These are phyloP conservation scores for Neurospora pannonica DNA, from an alignment of 495 filamentous ascomycete genomes.

Conservation along the genomic window DNA sequence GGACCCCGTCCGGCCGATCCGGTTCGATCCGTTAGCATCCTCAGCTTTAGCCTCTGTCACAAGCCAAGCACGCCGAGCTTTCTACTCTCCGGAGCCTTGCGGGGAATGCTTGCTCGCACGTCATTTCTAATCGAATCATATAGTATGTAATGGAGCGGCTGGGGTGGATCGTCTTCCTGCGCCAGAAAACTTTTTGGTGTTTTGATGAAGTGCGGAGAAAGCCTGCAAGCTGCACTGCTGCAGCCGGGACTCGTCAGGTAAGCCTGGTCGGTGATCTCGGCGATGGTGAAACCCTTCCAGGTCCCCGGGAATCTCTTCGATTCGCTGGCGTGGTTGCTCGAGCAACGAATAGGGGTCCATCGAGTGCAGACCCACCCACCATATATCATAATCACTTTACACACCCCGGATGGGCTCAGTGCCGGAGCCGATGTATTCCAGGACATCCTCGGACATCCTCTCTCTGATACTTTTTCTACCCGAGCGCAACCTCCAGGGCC, in stretches of 20 bases:
- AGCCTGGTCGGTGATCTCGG: background rate
- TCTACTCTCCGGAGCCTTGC: background rate
- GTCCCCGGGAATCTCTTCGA: background rate
- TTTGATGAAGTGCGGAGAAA: background rate
- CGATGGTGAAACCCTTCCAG: background rate
- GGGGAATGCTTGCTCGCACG: background rate
- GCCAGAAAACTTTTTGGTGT: background rate
- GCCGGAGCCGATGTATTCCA: background rate
- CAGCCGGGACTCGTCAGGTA: background rate
- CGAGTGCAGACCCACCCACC: background rate
- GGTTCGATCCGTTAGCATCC: background rate
- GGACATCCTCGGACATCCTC: background rate
- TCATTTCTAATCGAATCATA: background rate
- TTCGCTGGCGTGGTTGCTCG: background rate
- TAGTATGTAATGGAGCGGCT: background rate
- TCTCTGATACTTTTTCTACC: background rate
- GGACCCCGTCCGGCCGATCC: background rate
- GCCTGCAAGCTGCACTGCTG: background rate
- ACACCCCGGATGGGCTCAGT: background rate
- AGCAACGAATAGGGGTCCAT: background rate
- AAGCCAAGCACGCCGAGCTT: background rate
- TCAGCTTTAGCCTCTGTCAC: background rate
- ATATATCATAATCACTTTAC: background rate
- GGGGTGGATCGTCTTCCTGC: background rate
- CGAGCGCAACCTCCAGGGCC: background rate